Evolutionary conservation across 495 filamentous ascomycete genomes (phyloP), one percentile per base, ranked within the genome.

Genomic region (Penicillium crystallinum): DNA sequence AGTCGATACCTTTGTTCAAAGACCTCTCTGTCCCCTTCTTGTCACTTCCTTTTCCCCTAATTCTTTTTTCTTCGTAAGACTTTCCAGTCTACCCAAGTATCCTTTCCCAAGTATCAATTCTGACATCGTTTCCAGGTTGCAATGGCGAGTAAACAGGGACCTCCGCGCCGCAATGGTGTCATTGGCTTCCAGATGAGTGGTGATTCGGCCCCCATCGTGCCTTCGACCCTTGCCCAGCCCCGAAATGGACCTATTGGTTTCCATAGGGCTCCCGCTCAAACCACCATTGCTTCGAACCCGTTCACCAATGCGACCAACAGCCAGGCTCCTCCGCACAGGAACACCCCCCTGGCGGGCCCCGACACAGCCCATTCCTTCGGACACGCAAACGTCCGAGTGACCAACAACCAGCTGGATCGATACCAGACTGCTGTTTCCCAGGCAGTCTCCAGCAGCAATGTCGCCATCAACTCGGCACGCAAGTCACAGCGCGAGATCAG

Each of bases 301-400:
- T 7, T 7, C 23, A 27, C 23, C 1, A 11, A 11, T 19, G 11
- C 23, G 22, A 30, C 23, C 3, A 31, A 21, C 10, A 31, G 17
- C 42, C 42, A 45, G 29, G 29, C 15, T n/a, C 42, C 42, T 21
- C 42, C 42, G 25, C 29, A 45, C 42, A n/a, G 42, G 29, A 45
- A n/a, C 29, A 4, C 15, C 42, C 42, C 29, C 29, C 42, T 45
- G 42, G 42, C 18, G 18, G 29, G 42, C 42, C 42, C 42, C 25
- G 42, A 19, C 42, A 45, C 29, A 45, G 42, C 42, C 42, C 42
- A 14, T 15, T 15, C 42, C 1, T n/a, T 5, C 12, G 29, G 42
- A 42, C 14, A 27, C 8, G 4, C 22, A 14, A 15, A 6, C 29
- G 15, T 34, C 18, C 42, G 18, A n/a, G 3, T 9, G 8, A 11